Evolutionary conservation across 805 yeast species (phyloP), one percentile per base, ranked within the genome.

Genomic region (Zygosaccharomyces pseudorouxii): DNA sequence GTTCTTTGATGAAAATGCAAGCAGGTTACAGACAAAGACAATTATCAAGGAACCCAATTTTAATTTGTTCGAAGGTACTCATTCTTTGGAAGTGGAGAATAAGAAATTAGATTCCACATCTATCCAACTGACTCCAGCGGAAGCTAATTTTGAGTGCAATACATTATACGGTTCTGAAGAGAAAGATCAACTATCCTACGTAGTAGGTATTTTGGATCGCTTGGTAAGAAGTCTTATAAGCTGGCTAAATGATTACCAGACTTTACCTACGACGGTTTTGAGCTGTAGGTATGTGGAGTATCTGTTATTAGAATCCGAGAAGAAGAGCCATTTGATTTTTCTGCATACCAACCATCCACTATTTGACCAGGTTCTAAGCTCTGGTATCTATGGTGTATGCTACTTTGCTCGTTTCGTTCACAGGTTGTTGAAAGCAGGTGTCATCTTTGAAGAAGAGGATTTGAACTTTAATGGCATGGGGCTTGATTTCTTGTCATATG

Each of bases 11-110:
- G 52, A 62, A 3, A 68, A 78, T 16, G 59, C 77, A 35, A 48
- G 58, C 10, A 55, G 51, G 2, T 62, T 83, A 33, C 60, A 64
- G 14, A 75, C 77, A 33, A 83, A 82, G 28, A 72, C 76, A 42
- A 80, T 92, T 16, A 78, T 79, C 4, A 80, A 80, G 56, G 73
- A 78, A 8, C 75, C 79, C 0, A 68, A 68, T 23, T 88, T 89
- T 67, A 78, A 81, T 47, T 72, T 92, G 40, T 72, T 84, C 52
- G 89, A 88, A 56, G 95, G 97, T 0, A 86, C 97, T 1, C 82
- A 90, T 55, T 96, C 98, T 0, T 70, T 89, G 51, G 98, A 90
- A 64, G 76, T 84, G 11, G 74, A 81, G 48, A 88, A 88, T 61
- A 71, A 74, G 9, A 79, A 78, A 53, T 72, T 92, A 57, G 99